Evolutionary conservation across 1,284 basidiomycete species (phyloP), one percentile per base, ranked within the genome.

Genomic region (Pyrrhoderma lamaoense): DNA sequence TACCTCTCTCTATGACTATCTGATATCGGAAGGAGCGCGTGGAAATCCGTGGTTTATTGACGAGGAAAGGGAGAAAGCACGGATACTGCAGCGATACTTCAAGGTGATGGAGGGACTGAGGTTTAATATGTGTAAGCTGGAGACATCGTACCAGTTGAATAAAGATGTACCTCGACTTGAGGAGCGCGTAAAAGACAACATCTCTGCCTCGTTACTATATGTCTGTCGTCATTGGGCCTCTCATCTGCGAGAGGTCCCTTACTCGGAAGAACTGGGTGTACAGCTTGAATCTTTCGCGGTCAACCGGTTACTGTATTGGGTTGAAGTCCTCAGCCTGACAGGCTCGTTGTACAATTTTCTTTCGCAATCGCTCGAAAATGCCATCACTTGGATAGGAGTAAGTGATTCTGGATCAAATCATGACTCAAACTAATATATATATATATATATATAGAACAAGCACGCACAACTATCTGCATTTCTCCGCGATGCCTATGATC

Each of bases 211-310:
- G 11, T 31, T 53, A 16, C 13, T 3, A 13, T 53, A 53, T 53
- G 21, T 25, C 1, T 49, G 38, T n/a, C 27, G 18, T 42, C 13
- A 8, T 31, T 53, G 51, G 51, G 4, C 27, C 1, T n/a, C 8
- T 13, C 51, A 53, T 49, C 43, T 52, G 18, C 36, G n/a, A 18
- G 39, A 50, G n/a, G 27, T 44, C 16, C 47, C 36, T 5, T 48
- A 16, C n/a, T 48, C 47, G 11, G 7, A 34, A 3, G 25, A 48
- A 2, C 18, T 38, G 11, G 1, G 3, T 7, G 21, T 25, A 5
- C 14, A 40, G 14, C 18, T 48, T n/a, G 18, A 16, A 19, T 3
- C 3, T 9, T 37, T 45, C 34, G 40, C 22, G 7, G 4, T 8
- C 2, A 18, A 36, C 21, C 47, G 19, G 8, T 38, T 42, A 2